Conservation (phyloP, 129 eudicot species). For the Kitagawia praeruptora region DNA sequence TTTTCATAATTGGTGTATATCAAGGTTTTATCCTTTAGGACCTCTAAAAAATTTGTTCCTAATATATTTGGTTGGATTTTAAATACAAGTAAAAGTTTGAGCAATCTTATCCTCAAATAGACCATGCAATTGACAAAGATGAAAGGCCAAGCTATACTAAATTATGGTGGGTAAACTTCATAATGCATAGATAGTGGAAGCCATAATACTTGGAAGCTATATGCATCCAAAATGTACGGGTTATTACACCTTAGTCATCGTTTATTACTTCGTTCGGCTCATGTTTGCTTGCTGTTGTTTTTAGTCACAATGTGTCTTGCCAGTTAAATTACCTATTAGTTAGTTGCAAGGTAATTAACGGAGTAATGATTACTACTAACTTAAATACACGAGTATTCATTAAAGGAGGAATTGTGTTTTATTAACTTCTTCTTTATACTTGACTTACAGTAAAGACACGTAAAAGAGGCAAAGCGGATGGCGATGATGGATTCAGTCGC, state of each 20-base stretch:
- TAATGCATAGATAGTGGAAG: too few species aligned
- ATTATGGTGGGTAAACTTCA: too few species aligned
- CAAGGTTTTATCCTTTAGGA: too few species aligned
- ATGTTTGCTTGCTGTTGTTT: neutral
- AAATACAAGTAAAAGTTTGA: too few species aligned
- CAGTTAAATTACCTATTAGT: neutral
- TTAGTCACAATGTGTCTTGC: neutral
- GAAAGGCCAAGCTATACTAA: too few species aligned
- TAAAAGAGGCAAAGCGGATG: conserved; percentile 82
- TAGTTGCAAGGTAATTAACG: too few species aligned
- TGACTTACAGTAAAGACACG: conserved; percentile 67
- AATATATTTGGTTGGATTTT: too few species aligned
- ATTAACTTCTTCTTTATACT: conserved; percentile 12
- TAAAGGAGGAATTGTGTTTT: conserved; percentile 4
- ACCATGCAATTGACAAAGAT: too few species aligned
- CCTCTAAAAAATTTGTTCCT: too few species aligned
- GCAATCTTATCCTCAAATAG: too few species aligned
- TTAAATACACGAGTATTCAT: neutral
- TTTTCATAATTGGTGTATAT: too few species aligned
- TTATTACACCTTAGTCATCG: neutral
- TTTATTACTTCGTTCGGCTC: neutral
- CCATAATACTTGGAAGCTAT: too few species aligned
- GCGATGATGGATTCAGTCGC: conserved; percentile 51
- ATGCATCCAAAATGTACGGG: neutral
- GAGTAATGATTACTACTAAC: neutral